These are phyloP conservation scores for Cladorrhinum samala DNA, from an alignment of 495 filamentous ascomycete species.

Conservation along the genomic window DNA sequence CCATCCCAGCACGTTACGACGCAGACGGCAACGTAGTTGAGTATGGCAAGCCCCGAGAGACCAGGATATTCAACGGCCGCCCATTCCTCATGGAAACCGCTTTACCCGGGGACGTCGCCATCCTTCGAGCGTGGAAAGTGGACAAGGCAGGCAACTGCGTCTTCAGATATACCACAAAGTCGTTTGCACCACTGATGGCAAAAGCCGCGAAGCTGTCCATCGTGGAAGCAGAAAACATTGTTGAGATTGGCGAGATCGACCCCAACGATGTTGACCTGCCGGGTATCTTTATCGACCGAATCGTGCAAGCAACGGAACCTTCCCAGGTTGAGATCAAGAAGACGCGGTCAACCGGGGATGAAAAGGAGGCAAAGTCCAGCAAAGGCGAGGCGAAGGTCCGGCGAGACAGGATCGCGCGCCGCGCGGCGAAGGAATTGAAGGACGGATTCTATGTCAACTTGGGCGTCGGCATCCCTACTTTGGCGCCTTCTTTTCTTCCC, in stretches of 20 bases:
- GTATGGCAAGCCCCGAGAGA: slow-evolving; percentile 51
- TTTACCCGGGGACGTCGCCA: slow-evolving; percentile 56
- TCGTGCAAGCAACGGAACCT: slow-evolving; percentile 49
- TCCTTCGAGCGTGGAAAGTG: slow-evolving; percentile 58
- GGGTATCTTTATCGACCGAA: slow-evolving; percentile 58
- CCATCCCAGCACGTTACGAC: slow-evolving; percentile 51
- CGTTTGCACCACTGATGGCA: slow-evolving; percentile 53
- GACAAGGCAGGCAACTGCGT: slow-evolving; percentile 59
- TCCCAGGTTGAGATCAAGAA: slow-evolving; percentile 55
- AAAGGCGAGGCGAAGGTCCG: slow-evolving; percentile 30
- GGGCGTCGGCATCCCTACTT: slow-evolving; percentile 58
- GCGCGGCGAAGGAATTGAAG: slow-evolving; percentile 58
- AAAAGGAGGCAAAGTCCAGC: slow-evolving; percentile 11
- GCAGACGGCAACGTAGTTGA: slow-evolving; percentile 47
- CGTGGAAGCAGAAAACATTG: slow-evolving; percentile 64
- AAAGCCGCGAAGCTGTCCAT: slow-evolving; percentile 59
- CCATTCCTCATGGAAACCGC: slow-evolving; percentile 58
- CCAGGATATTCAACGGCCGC: slow-evolving; percentile 53
- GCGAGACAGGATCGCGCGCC: slow-evolving; percentile 51
- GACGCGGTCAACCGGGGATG: slow-evolving; percentile 28
- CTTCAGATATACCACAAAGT: slow-evolving; percentile 60
- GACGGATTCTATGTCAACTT: slow-evolving; percentile 63
- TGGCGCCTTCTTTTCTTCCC: slow-evolving; percentile 51
- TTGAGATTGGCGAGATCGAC: slow-evolving; percentile 52
- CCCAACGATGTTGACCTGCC: slow-evolving; percentile 54